Evolutionary conservation across 257 asterid species (phyloP).

Genomic region (Orobanche coerulescens): DNA sequence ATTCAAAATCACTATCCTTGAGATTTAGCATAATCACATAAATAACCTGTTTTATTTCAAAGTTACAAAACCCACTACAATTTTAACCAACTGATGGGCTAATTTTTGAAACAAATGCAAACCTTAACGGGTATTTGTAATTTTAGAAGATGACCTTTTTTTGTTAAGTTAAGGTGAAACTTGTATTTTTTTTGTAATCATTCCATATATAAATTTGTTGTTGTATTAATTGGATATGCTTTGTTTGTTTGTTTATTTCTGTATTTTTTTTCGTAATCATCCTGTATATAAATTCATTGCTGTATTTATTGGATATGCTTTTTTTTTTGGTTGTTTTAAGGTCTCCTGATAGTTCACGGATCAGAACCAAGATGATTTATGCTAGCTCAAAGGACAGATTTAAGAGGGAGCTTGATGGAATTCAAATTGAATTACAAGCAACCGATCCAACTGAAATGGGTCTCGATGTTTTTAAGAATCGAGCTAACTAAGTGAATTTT

Average conservation of each 20-base stretch:
- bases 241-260: no score
- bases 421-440: slow-evolving; percentile 50
- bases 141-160: neutral
- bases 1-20: no score
- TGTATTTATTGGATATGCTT: neutral
- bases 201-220: neutral
- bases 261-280: neutral
- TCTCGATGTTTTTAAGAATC: slow-evolving; percentile 47
- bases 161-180: neutral
- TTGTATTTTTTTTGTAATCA: neutral
- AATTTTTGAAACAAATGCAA: no score
- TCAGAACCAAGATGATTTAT: slow-evolving; percentile 55
- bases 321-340: slow-evolving; percentile 21
- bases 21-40: no score
- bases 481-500: slow-evolving; percentile 28
- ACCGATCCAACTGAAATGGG: slow-evolving; percentile 57
- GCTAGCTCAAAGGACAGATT: slow-evolving; percentile 59
- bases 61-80: no score
- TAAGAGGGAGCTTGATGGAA: slow-evolving; percentile 53
- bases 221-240: neutral
- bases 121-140: neutral
- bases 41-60: no score
- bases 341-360: slow-evolving; percentile 46
- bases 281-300: neutral
- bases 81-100: no score